phyloP scores from a whole-genome alignment of 805 yeast genomes.

The Cyberlindnera veronae region DNA sequence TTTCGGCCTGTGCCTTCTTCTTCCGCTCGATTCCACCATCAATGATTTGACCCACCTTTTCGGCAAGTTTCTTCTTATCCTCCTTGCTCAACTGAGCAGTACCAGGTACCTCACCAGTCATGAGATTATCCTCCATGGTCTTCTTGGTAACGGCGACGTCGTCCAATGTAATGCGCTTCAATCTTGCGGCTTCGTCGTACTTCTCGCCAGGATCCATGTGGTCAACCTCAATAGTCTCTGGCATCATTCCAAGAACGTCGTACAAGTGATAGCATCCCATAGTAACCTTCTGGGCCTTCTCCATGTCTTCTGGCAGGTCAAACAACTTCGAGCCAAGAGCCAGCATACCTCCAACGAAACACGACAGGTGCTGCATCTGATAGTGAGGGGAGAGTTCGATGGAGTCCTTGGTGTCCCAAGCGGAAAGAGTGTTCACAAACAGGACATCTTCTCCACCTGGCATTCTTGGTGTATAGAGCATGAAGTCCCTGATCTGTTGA shows the following conservation, averaged over 20 bases:
- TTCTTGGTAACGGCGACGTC: too few species aligned
- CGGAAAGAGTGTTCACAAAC: conserved; percentile 26
- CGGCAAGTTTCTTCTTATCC: not conserved
- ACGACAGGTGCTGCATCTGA: conserved; percentile 46
- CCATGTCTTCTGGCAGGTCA: conserved; percentile 33
- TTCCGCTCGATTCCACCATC: not conserved
- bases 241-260: conserved; percentile 39
- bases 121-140: too few species aligned
- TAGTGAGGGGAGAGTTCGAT: conserved; percentile 24
- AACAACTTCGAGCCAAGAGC: conserved; percentile 45
- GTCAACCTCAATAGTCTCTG: conserved; percentile 37
- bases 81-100: not conserved
- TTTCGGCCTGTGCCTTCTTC: not conserved
- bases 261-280: conserved; percentile 47
- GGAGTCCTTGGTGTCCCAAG: conserved; percentile 24
- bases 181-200: conserved; percentile 21
- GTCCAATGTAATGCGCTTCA: too few species aligned
- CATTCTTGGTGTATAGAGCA: conserved; percentile 44
- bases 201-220: conserved; percentile 16
- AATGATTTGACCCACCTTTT: not conserved
- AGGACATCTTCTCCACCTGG: conserved; percentile 37
- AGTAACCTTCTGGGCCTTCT: conserved; percentile 41
- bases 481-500: conserved; percentile 35
- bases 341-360: conserved; percentile 54
- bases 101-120: not conserved